Evolutionary conservation across 2,329 filamentous ascomycete genomes (phyloP), one percentile per base, ranked within the genome.

Genomic region (Ophiostoma tasmaniense): DNA sequence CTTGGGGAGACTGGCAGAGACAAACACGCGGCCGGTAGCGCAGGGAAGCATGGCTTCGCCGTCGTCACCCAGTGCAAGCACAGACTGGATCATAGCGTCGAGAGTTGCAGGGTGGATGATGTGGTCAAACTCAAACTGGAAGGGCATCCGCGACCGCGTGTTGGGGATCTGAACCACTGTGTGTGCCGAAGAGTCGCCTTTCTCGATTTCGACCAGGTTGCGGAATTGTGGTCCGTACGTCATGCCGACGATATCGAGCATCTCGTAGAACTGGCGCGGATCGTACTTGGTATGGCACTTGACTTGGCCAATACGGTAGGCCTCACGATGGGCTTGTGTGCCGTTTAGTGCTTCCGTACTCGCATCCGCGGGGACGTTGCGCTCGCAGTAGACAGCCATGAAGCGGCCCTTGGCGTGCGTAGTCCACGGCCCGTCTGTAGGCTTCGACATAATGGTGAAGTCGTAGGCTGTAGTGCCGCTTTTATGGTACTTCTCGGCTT

Each of bases 101-200:
- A 88, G 77, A 0, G 85, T 86, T 3, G 83, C 80, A 0, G 85
- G 85, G 71, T 88, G 85, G n/a, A 88, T 80, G 4, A 86, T 69
- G 71, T 86, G 83, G 3, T 80, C 77, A 70, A 81, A 86, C 73
- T 87, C 84, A 67, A 82, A 85, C 17, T 79, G 75, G 52, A 77
- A 78, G 0, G 84, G 85, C 85, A 87, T 87, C 62, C 77, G 79
- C 2, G 80, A 76, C 71, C 76, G 81, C 1, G 84, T 87, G 71
- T 85, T 80, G 0, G 83, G 81, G 4, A 85, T 76, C 8, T 75
- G 74, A 4, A 85, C 74, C 2, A 75, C 77, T 67, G 77, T 78
- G 25, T 69, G 71, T 52, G 76, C 80, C 13, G 78, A 72, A 0
- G 62, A 13, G 22, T 67, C 35, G 3, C 65, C 64, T 2, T 8